Evolutionary conservation across 805 yeast genomes (phyloP), one percentile per base, ranked within the genome.

Genomic region (Starmerella bombi): DNA sequence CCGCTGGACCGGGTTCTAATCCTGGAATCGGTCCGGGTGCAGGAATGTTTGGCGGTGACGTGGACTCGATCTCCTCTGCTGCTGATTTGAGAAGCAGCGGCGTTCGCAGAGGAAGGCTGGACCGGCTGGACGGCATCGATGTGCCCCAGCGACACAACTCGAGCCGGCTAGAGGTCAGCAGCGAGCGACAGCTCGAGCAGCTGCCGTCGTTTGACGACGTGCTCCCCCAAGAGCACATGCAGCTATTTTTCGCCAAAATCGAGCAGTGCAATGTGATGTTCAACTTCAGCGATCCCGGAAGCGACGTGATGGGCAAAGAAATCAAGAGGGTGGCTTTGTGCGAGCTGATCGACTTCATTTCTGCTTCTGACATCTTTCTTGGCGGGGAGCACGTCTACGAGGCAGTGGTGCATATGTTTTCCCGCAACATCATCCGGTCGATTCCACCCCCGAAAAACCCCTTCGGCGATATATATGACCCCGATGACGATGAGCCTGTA

Each of bases 401-500:
- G 39, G 83, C 79, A 54, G 93, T 88, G 41, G 85, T 86, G 32
- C 72, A 72, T 18, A 88, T 91, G 96, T 91, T 86, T 62, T 78
- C 75, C 54, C 72, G 71, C 44, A 91, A 91, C 61, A 69, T 91
- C 41, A 86, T 91, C 61, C 74, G 98, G 56, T 94, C 97, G 25
- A 84, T 91, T 36, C 97, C 98, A 3, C 98, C 98, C 1, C 96
- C 97, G 1, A 94, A 86, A 28, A 91, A 91, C 59, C 97, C 97
- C 4, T 72, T 86, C 34, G 98, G 98, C 29, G 98, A 91, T 50
- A 73, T 88, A 30, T 91, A 73, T 60, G 98, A 91, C 55, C 98
- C 98, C 1, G 98, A 91, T 62, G 98, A 91, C 63, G 98, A 91
- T 64, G 98, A 91, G 62, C 97, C 97, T 3, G 93, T 91, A 29